Evolutionary conservation across 345 rosid species (phyloP), one percentile per base, ranked within the genome.

Genomic region (Pistacia vera): DNA sequence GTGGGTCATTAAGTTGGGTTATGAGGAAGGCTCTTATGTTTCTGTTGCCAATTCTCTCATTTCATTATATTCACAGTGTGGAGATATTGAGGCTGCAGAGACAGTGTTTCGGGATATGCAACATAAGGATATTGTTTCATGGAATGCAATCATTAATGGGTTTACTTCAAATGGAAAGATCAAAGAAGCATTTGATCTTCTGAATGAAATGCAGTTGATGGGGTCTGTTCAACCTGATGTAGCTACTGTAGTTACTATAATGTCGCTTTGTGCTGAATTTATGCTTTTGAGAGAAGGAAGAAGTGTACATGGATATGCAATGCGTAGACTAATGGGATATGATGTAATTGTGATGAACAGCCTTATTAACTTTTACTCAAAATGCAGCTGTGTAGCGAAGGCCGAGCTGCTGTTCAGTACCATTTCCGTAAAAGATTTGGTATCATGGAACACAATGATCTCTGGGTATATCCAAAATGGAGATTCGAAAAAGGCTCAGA

Each of bases 11-110:
- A 87, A 86, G 82, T 74, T 77, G 51, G 89, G 91, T 62, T 79
- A 66, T 44, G 66, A 30, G 16, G 58, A 79, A 58, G 66, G 78
- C 80, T 66, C 59, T 55, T 22, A 52, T 64, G 77, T 81, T 63
- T 82, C 92, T 8, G 85, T 87, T 51, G 83, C 88, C 76, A 90
- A 88, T 77, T 88, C 94, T 13, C 85, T 88, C 41, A 72, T 90
- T 74, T 83, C 90, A 1, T 72, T 87, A 56, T 90, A 88, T 83
- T 87, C 88, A 35, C 75, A 81, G n/a, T n/a, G n/a, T n/a, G n/a
- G n/a, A n/a, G n/a, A n/a, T n/a, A n/a, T n/a, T n/a, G n/a, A n/a
- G n/a, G n/a, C n/a, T n/a, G n/a, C n/a, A n/a, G n/a, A n/a, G n/a
- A n/a, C n/a, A n/a, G n/a, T 87, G 46, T 86, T 88, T 80, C 25